Percentiles rank a stretch among this genome's conserved stretches.
Evolutionary conservation across 306 rosid genomes (phyloP).

Genomic region (Lagenaria siceraria): DNA sequence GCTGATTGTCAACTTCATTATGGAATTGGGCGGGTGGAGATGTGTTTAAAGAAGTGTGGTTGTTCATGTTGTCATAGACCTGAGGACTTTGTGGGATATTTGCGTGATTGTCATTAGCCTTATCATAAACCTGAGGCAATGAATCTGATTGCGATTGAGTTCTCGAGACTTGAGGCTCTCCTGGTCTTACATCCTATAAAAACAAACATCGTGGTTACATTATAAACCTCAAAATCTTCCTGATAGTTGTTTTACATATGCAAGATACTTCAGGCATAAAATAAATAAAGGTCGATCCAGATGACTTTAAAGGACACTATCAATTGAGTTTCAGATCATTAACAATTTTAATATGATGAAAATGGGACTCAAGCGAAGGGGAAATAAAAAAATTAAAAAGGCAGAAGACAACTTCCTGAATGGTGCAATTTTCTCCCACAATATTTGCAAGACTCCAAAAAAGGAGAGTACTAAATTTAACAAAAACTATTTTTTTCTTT

Average conservation of each 20-base stretch:
- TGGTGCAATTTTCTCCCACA: not conserved
- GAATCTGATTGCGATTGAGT: conserved; percentile 40
- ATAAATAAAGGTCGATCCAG: not conserved
- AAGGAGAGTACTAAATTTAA: not conserved
- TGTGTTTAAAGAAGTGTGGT: conserved; percentile 24
- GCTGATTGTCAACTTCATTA: conserved; percentile 35
- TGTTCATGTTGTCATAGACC: conserved; percentile 11
- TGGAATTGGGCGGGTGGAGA: conserved; percentile 41
- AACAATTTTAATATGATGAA: not conserved
- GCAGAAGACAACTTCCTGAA: not conserved
- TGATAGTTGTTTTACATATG: not conserved
- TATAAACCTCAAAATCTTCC: not conserved
- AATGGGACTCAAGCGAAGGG: not conserved
- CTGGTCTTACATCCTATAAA: conserved; percentile 53
- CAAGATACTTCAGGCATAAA: not conserved
- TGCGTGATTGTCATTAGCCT: not conserved
- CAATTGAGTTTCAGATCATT: not conserved
- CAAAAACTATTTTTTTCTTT: not conserved
- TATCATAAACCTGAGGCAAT: conserved; percentile 29
- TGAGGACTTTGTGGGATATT: conserved; percentile 7
- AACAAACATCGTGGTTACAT: conserved; percentile 5
- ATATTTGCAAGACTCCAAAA: not conserved
- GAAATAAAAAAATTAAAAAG: not conserved
- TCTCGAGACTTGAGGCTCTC: conserved; percentile 28
- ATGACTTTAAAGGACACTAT: not conserved